These are phyloP conservation scores for Solanum virginianum DNA, from an alignment of 257 asterid genomes.

Conservation along the genomic window DNA sequence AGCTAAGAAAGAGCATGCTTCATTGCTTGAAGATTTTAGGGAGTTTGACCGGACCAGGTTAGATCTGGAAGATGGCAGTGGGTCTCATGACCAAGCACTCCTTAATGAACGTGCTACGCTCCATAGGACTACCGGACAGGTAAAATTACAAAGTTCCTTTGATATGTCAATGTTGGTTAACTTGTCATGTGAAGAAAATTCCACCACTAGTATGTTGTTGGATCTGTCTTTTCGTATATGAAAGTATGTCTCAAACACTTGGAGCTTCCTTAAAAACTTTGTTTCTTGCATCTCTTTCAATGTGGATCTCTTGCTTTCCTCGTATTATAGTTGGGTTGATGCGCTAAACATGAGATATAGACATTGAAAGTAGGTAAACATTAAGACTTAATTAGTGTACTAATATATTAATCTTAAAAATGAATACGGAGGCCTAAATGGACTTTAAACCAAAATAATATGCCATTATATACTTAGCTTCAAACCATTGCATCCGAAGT, in stretches of 20 bases:
- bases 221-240: neutral
- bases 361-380: neutral
- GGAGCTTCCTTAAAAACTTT: neutral
- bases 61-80: constrained; percentile 88
- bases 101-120: constrained; percentile 82
- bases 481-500: neutral
- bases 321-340: neutral
- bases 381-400: neutral
- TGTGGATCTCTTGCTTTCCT: neutral
- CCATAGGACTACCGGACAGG: constrained; percentile 80
- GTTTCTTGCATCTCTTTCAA: neutral
- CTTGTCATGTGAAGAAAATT: neutral
- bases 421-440: neutral
- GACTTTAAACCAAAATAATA: neutral
- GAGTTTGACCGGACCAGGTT: constrained; percentile 90
- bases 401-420: neutral
- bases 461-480: neutral
- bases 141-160: constrained; percentile 4
- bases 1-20: constrained; percentile 95
- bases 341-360: neutral
- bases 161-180: neutral
- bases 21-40: constrained; percentile 90
- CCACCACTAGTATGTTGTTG: neutral
- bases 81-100: constrained; percentile 75
- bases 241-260: neutral